Percentiles rank a stretch among this genome's conserved stretches.
These are phyloP conservation scores for Hortiboletus flavorubellus DNA, from an alignment of 768 basidiomycete species.

Conservation along the genomic window DNA sequence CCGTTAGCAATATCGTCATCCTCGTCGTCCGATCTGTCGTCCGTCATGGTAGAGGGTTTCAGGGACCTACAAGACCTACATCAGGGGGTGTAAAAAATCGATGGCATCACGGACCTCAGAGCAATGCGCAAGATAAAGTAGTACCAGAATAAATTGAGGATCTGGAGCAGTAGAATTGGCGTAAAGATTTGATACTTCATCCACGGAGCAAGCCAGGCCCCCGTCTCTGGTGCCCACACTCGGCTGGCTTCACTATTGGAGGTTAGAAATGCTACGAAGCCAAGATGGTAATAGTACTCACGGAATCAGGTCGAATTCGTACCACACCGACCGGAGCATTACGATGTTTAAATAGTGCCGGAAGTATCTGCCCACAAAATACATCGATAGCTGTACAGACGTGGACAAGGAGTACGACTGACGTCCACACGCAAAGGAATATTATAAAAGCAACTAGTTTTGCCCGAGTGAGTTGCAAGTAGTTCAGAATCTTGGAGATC, in stretches of 20 bases:
- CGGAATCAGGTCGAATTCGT: constrained; percentile 73
- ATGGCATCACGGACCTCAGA: constrained; percentile 50
- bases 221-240: constrained; percentile 57
- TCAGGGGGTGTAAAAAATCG: constrained; percentile 6
- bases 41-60: constrained; percentile 44
- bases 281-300: constrained; percentile 36
- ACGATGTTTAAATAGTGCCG: constrained; percentile 86
- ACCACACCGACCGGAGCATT: constrained; percentile 87
- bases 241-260: constrained; percentile 48
- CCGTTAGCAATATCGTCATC: constrained; percentile 42
- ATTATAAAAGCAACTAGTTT: constrained; percentile 60
- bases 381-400: neutral
- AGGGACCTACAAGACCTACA: constrained; percentile 45
- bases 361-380: constrained; percentile 63
- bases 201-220: constrained; percentile 72
- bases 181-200: constrained; percentile 79
- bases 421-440: constrained; percentile 82
- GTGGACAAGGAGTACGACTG: constrained; percentile 30
- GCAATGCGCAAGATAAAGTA: constrained; percentile 77
- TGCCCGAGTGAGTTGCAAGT: constrained; percentile 63
- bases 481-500: constrained; percentile 87
- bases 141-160: constrained; percentile 94
- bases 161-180: constrained; percentile 71
- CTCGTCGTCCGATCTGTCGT: constrained; percentile 82
- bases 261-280: neutral